phyloP scores from a whole-genome alignment of 305 asterid genomes.

The Fraxinus dipetala region DNA sequence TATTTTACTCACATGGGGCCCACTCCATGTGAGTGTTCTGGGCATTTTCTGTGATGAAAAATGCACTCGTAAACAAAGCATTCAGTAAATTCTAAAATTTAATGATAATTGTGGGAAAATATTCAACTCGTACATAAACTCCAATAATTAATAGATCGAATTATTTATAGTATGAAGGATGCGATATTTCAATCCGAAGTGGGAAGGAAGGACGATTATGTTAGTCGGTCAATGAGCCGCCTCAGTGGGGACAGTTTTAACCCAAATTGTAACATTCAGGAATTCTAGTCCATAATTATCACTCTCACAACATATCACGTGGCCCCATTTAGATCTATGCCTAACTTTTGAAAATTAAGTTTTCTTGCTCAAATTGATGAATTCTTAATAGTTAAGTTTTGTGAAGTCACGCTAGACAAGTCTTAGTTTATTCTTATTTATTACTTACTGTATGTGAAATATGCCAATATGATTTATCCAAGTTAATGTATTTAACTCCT shows the following conservation, averaged over 20 bases:
- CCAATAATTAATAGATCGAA: background rate
- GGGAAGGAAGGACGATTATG: background rate
- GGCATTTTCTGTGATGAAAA: too few species aligned
- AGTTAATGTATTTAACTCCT: too few species aligned
- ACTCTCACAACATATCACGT: background rate
- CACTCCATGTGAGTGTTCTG: too few species aligned
- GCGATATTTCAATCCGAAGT: background rate
- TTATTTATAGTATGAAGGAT: background rate
- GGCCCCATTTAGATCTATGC: background rate
- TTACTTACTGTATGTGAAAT: too few species aligned
- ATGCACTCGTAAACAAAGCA: too few species aligned
- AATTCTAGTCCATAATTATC: background rate
- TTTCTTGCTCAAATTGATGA: background rate
- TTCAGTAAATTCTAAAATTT: too few species aligned
- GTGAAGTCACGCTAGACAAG: background rate
- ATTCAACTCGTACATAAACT: background rate
- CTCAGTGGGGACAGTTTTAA: conserved; percentile 1
- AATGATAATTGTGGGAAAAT: background rate
- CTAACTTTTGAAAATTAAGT: background rate
- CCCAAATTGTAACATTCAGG: background rate
- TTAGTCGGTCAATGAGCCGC: conserved; percentile 16
- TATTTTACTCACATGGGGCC: too few species aligned
- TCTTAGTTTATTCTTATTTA: too few species aligned
- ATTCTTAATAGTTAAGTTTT: background rate
- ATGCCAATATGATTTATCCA: too few species aligned